These are phyloP conservation scores for Gelatoporia subvermispora DNA, from an alignment of 768 basidiomycete genomes.

Conservation along the genomic window DNA sequence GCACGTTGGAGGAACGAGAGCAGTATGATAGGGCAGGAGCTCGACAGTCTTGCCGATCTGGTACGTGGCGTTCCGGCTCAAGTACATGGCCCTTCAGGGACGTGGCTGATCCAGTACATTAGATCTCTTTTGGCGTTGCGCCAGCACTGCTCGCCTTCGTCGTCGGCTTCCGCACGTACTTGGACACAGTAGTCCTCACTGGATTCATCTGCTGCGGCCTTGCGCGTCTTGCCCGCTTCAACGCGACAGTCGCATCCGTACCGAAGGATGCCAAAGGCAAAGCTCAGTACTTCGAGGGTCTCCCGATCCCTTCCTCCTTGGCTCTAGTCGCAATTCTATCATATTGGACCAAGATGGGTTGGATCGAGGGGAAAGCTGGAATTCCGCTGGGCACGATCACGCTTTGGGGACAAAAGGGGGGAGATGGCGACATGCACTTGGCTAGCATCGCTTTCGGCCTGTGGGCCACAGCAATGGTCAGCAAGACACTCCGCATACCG, in stretches of 20 bases:
- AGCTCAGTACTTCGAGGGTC: constrained; percentile 92
- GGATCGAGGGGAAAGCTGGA: constrained; percentile 75
- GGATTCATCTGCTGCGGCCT: constrained; percentile 95
- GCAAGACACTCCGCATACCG: constrained; percentile 89
- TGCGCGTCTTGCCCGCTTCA: constrained; percentile 95
- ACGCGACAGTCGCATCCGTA: constrained; percentile 92
- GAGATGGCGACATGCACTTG: constrained; percentile 80
- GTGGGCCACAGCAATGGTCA: constrained; percentile 97
- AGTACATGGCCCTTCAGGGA: neutral
- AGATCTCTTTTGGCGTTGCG: constrained; percentile 98
- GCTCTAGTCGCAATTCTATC: constrained; percentile 73
- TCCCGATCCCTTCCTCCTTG: constrained; percentile 92
- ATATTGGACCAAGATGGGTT: constrained; percentile 79
- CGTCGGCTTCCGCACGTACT: constrained; percentile 84
- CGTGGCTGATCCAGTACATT: neutral
- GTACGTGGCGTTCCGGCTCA: constrained; percentile 41
- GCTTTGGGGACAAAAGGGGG: constrained; percentile 66
- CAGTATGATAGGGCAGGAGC: constrained; percentile 94
- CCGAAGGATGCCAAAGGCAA: constrained; percentile 88
- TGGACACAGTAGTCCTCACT: constrained; percentile 84
- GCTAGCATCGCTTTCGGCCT: constrained; percentile 70
- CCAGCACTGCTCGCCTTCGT: constrained; percentile 91
- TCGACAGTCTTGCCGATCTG: constrained; percentile 95
- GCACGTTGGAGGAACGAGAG: constrained; percentile 95
- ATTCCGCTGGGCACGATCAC: constrained; percentile 72